Conservation (phyloP, 768 basidiomycete genomes). For the Podaxis sp. region DNA sequence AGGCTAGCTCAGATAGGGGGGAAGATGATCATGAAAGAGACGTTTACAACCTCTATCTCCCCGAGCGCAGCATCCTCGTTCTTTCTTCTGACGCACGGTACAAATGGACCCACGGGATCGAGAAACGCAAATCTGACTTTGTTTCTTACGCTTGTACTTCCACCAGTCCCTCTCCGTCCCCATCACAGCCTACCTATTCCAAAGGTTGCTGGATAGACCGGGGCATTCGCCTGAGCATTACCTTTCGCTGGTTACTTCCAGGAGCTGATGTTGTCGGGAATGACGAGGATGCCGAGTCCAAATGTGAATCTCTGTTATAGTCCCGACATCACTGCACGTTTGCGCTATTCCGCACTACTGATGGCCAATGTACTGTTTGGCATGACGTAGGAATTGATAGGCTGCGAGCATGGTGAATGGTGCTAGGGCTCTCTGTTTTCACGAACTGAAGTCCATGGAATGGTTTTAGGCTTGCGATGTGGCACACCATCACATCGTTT, state of each 20-base stretch:
- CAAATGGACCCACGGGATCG: conserved; percentile 86
- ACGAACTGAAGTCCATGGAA: no score
- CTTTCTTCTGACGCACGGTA: conserved; percentile 81
- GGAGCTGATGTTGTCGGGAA: conserved; percentile 81
- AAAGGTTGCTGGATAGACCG: conserved; percentile 42
- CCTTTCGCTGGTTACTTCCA: conserved; percentile 80
- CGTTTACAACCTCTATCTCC: conserved; percentile 60
- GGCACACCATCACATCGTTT: no score
- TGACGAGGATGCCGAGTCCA: neutral
- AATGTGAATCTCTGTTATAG: neutral
- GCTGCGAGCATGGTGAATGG: no score
- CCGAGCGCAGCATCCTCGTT: conserved; percentile 71
- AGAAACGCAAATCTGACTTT: conserved; percentile 51
- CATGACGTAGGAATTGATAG: neutral
- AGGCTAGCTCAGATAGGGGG: no score
- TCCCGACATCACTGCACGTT: neutral
- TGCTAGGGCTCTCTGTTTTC: no score
- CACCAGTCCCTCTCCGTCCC: neutral
- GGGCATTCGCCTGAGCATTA: conserved; percentile 68
- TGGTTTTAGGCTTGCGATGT: no score
- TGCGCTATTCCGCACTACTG: neutral
- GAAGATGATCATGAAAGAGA: conserved; percentile 15
- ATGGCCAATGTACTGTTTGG: neutral
- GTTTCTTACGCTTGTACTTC: conserved; percentile 35
- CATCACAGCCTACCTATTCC: neutral